phyloP scores from a whole-genome alignment of 768 basidiomycete species.

The Austroboletus festivus region DNA sequence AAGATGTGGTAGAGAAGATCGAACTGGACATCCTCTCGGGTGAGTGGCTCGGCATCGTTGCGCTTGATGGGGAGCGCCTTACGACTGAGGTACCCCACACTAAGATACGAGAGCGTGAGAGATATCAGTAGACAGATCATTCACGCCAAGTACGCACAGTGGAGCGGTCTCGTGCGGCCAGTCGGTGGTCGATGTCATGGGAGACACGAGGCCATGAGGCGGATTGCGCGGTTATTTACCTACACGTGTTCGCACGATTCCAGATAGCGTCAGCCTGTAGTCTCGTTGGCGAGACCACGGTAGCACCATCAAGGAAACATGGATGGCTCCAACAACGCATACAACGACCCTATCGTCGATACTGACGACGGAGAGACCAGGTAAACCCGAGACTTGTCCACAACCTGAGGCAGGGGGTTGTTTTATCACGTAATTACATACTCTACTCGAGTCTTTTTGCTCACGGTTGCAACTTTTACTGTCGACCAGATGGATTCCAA shows the following conservation, averaged over 20 bases:
- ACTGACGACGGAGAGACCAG: constrained; percentile 7
- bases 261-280: constrained; percentile 12
- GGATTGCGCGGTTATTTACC: constrained; percentile 19
- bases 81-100: constrained; percentile 59
- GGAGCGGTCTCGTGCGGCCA: constrained; percentile 52
- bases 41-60: constrained; percentile 78
- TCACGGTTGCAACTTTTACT: constrained; percentile 15
- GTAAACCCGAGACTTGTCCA: constrained; percentile 1
- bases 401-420: too few species aligned
- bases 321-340: constrained; percentile 1
- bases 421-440: constrained; percentile 18
- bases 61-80: constrained; percentile 74
- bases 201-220: constrained; percentile 36
- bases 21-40: constrained; percentile 81
- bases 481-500: constrained; percentile 20
- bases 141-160: constrained; percentile 41
- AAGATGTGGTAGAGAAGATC: constrained; percentile 83
- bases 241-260: constrained; percentile 30
- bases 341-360: constrained; percentile 7
- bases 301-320: constrained; percentile 1
- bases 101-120: constrained; percentile 21
- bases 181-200: constrained; percentile 47
- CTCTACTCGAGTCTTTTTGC: constrained; percentile 17
- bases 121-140: constrained; percentile 1
- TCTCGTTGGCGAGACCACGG: constrained; percentile 1